Conservation (phyloP, 345 rosid genomes). For the Arabis hirsuta region DNA sequence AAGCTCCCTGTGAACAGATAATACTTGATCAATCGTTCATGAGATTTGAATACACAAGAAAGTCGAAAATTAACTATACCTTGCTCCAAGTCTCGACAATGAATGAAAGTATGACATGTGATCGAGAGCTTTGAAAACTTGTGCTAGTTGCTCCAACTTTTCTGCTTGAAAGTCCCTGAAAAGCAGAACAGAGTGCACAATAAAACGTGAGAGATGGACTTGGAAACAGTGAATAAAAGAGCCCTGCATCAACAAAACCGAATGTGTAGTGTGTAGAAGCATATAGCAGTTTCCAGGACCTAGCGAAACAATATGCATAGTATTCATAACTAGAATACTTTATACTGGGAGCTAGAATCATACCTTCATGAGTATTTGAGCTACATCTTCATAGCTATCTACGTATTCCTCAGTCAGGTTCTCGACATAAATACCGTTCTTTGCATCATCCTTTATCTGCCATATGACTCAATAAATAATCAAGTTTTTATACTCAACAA, state of each 20-base stretch:
- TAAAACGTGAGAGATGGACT: conserved; percentile 30
- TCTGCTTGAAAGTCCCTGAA: conserved; percentile 88
- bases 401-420: conserved; percentile 92
- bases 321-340: conserved; percentile 15
- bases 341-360: conserved; percentile 10
- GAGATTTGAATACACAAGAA: neutral
- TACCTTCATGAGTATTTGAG: conserved; percentile 93
- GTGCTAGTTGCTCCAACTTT: conserved; percentile 96
- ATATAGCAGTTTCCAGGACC: neutral
- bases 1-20: conserved; percentile 59
- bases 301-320: neutral
- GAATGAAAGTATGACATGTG: conserved; percentile 62
- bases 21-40: conserved; percentile 24
- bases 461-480: conserved; percentile 18
- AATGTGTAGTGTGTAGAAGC: conserved; percentile 5
- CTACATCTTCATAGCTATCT: conserved; percentile 74
- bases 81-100: conserved; percentile 45
- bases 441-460: conserved; percentile 84
- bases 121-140: conserved; percentile 95
- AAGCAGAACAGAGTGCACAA: conserved; percentile 27
- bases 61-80: conserved; percentile 15
- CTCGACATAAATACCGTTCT: conserved; percentile 79
- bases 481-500: neutral
- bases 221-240: conserved; percentile 13
- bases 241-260: neutral